Conservation (phyloP, 176 grass and related monocot species). For the Oryza coarctata region DNA sequence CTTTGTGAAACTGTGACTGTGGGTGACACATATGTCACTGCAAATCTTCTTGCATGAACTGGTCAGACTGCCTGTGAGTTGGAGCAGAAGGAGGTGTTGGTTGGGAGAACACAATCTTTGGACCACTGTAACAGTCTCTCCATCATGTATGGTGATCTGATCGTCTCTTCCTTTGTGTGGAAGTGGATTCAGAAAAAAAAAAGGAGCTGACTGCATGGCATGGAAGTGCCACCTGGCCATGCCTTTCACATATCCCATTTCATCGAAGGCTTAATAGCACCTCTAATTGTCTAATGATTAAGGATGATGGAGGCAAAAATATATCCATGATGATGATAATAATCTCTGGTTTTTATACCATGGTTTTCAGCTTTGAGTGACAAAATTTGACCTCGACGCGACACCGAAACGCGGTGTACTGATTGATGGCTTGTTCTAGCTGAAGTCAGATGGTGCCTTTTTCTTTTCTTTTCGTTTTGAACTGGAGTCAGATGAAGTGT, state of each 20-base stretch:
- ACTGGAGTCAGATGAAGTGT: neutral
- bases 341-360: neutral
- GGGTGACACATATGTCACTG: constrained; percentile 22
- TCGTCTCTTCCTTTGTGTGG: constrained; percentile 38
- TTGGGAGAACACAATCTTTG: constrained; percentile 49
- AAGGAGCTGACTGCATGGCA: neutral
- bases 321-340: neutral
- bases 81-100: constrained; percentile 1
- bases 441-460: neutral
- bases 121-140: neutral
- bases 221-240: constrained; percentile 16
- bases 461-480: neutral
- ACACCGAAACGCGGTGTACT: constrained; percentile 35
- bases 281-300: constrained; percentile 26
- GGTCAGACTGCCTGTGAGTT: neutral
- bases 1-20: neutral
- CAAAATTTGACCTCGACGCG: neutral
- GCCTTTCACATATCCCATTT: constrained; percentile 38
- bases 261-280: neutral
- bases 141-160: constrained; percentile 7
- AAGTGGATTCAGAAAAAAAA: constrained; percentile 26
- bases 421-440: neutral
- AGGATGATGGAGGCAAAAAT: constrained; percentile 8
- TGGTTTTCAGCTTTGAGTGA: neutral
- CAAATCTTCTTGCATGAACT: constrained; percentile 18